A percentile compares a stretch with the other conserved stretches of the same genome.
phyloP scores from a whole-genome alignment of 1,284 basidiomycete genomes.

The Polyporus tsugae region DNA sequence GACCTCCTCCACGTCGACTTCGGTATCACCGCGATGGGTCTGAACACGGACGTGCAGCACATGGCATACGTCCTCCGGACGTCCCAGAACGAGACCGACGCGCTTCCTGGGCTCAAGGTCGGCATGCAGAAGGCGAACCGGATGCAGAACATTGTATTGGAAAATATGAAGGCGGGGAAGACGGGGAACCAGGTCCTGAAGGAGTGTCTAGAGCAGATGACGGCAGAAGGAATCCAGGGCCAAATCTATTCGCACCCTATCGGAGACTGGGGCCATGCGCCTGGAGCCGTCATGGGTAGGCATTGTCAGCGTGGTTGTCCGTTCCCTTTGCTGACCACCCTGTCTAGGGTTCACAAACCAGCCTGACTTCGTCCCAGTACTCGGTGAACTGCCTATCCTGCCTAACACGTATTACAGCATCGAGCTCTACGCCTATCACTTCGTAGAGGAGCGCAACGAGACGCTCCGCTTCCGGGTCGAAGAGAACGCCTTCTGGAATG shows the following conservation, averaged over 20 bases:
- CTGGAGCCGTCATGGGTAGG: conserved; percentile 60
- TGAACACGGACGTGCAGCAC: conserved; percentile 66
- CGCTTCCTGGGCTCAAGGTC: conserved; percentile 51
- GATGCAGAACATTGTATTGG: conserved; percentile 58
- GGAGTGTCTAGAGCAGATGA: conserved; percentile 51
- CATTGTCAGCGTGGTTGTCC: not conserved
- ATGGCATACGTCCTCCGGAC: conserved; percentile 61
- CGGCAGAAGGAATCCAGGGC: conserved; percentile 53
- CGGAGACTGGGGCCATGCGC: conserved; percentile 64
- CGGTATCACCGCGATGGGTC: conserved; percentile 59
- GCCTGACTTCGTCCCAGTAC: conserved; percentile 52
- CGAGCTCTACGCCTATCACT: conserved; percentile 58
- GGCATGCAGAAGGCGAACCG: conserved; percentile 57
- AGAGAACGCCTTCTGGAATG: conserved; percentile 59
- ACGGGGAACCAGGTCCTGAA: conserved; percentile 58
- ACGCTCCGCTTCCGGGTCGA: conserved; percentile 56
- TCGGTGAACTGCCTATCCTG: conserved; percentile 54
- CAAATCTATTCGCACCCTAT: conserved; percentile 63
- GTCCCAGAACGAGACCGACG: conserved; percentile 48
- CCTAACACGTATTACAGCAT: conserved; percentile 60
- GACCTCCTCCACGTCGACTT: conserved; percentile 64
- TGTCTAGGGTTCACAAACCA: conserved; percentile 54
- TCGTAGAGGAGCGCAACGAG: conserved; percentile 57
- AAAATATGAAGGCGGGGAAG: conserved; percentile 52
- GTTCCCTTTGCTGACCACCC: not conserved